phyloP scores from a whole-genome alignment of 2,329 filamentous ascomycete species.

The Diplodia intermedia region DNA sequence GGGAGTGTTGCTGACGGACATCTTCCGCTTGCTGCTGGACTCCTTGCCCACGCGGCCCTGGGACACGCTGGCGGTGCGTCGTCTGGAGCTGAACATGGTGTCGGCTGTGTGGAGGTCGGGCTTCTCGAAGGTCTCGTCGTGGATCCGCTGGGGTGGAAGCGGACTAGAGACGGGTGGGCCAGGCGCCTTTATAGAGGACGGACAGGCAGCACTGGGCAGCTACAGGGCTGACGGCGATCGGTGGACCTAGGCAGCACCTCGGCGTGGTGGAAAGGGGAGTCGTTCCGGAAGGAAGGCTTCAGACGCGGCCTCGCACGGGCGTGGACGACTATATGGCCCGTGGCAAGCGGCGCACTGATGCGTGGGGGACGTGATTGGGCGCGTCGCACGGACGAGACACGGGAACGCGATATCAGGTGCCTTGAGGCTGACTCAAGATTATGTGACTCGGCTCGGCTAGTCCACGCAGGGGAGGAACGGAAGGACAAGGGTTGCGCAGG shows the following conservation, averaged over 20 bases:
- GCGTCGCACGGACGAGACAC: conserved; percentile 36
- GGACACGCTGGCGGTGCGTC: conserved; percentile 47
- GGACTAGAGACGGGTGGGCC: conserved; percentile 15
- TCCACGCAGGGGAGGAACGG: conserved; percentile 36
- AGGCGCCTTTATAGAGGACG: conserved; percentile 25
- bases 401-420: conserved; percentile 50
- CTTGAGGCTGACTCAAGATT: conserved; percentile 31
- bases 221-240: conserved; percentile 25
- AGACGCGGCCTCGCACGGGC: conserved; percentile 38
- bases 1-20: conserved; percentile 43
- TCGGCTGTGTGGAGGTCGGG: conserved; percentile 24
- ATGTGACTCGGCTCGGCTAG: conserved; percentile 38
- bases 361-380: conserved; percentile 34
- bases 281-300: conserved; percentile 22
- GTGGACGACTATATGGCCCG: conserved; percentile 26
- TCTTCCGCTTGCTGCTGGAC: conserved; percentile 46
- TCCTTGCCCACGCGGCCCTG: conserved; percentile 50
- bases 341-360: conserved; percentile 20
- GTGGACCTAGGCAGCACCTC: conserved; percentile 30
- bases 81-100: conserved; percentile 48
- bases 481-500: conserved; percentile 34
- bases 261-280: conserved; percentile 23
- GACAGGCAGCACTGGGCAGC: conserved; percentile 20
- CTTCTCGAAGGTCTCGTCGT: conserved; percentile 12
- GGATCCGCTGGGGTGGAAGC: conserved; percentile 21